Base-by-base conservation (phyloP, 495 filamentous ascomycete species). In the Tricharina praecox region DNA sequence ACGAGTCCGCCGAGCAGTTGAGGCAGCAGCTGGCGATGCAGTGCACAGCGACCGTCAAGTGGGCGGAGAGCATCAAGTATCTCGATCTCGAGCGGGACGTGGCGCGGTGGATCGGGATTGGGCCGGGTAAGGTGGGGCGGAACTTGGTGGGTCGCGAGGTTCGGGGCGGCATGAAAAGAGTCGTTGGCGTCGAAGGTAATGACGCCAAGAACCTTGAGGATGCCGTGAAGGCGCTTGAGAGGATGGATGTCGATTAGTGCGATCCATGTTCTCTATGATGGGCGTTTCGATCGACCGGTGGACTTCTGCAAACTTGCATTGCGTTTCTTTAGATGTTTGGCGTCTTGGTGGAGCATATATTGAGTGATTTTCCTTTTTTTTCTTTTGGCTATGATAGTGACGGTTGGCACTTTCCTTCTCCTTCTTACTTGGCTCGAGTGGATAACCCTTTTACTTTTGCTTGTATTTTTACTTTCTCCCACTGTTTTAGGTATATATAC, bases 81-180 rank as follows among this genome's bases (percentile, higher is more conserved):
- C 66, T 97, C 35, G 84, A 96, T 60, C 78, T 90, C 53, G 82
- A 90, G 49, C 68, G 77, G 56, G 82, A 80, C 47, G 83, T 96
- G 5, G 70, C 75, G 53, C 70, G 85, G 36, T 96, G 88, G 86
- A 71, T 97, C 39, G 90, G 88, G 15, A 82, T 97, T 52, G 90
- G 90, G 2, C 90, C 90, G 0, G 90, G 88, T 1, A 93, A 93
- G 58, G 87, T 97, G 3, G 90, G 87, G 2, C 72, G 85, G 45
- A 95, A 95, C 61, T 63, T 97, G 19, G 90, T 97, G 4, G 86
- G 87, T 0, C 93, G 93, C 63, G 90, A 95, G 62, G 87, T 97
- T 2, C 78, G 77, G 60, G 84, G 87, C 23, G 67, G 72, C 19
- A 73, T 82, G 24, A 85, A 83, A 59, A 86, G 88, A 1, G 90